phyloP scores from a whole-genome alignment of 441 rosid species.

The Melastoma candidum region DNA sequence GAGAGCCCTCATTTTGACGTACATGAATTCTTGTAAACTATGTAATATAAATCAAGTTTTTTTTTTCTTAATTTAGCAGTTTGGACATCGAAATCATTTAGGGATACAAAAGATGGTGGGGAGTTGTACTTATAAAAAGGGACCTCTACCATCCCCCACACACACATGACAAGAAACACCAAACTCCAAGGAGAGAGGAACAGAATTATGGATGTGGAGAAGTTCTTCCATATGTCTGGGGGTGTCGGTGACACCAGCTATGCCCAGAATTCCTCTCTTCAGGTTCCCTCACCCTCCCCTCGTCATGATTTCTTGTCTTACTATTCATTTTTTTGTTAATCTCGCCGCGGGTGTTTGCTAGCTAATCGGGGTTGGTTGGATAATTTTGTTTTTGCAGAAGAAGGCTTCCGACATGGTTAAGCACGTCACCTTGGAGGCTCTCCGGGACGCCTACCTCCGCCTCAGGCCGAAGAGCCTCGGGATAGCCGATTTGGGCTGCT shows the following conservation, averaged over 20 bases:
- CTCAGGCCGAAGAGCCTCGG: constrained; percentile 44
- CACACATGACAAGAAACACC: too few species aligned
- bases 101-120: too few species aligned
- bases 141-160: too few species aligned
- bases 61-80: too few species aligned
- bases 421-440: constrained; percentile 48
- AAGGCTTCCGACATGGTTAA: constrained; percentile 65
- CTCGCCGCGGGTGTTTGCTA: neutral
- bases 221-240: constrained; percentile 67
- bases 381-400: constrained; percentile 29
- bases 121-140: too few species aligned
- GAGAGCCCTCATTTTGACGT: too few species aligned
- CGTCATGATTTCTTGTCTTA: neutral
- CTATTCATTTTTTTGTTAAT: neutral
- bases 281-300: constrained; percentile 31
- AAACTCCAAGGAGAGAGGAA: neutral
- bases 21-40: too few species aligned
- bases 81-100: too few species aligned
- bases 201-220: constrained; percentile 49
- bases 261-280: constrained; percentile 60
- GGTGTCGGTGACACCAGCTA: constrained; percentile 68
- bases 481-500: constrained; percentile 83
- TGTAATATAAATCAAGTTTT: too few species aligned
- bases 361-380: too few species aligned
- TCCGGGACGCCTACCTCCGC: constrained; percentile 37